Conservation (phyloP, 1,139 yeast genomes). For the Suhomyces terraborum region DNA sequence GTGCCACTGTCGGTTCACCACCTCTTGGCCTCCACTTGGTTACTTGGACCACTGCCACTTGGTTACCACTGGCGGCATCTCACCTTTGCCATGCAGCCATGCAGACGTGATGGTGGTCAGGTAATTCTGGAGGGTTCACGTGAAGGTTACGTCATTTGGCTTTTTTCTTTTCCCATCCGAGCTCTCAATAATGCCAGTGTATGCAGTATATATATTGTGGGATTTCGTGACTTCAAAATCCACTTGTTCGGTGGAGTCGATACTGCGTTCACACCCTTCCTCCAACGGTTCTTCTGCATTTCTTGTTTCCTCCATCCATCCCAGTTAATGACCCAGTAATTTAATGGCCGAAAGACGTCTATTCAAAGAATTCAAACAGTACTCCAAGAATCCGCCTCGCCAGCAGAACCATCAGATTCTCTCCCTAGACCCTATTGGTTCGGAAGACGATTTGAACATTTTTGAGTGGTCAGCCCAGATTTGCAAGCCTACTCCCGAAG, state of each 20-base stretch:
- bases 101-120: background rate
- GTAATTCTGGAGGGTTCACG: slow-evolving; percentile 1
- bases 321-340: background rate
- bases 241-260: too few species aligned
- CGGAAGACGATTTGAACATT: slow-evolving; percentile 38
- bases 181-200: slow-evolving; percentile 4
- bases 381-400: slow-evolving; percentile 22
- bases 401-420: slow-evolving; percentile 39
- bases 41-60: slow-evolving; percentile 2
- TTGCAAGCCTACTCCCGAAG: slow-evolving; percentile 50
- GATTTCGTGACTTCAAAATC: background rate
- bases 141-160: slow-evolving; percentile 8
- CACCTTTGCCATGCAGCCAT: background rate
- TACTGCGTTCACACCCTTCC: too few species aligned
- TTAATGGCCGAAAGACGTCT: slow-evolving; percentile 29
- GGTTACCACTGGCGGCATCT: background rate
- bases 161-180: slow-evolving; percentile 7
- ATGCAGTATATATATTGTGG: slow-evolving; percentile 1
- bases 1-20: too few species aligned
- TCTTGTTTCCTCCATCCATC: background rate
- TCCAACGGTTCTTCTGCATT: too few species aligned
- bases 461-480: slow-evolving; percentile 62
- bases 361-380: slow-evolving; percentile 26
- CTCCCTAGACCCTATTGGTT: slow-evolving; percentile 44
- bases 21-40: too few species aligned